Conservation (phyloP, 2,329 filamentous ascomycete species). For the Aspergillus sp. region DNA sequence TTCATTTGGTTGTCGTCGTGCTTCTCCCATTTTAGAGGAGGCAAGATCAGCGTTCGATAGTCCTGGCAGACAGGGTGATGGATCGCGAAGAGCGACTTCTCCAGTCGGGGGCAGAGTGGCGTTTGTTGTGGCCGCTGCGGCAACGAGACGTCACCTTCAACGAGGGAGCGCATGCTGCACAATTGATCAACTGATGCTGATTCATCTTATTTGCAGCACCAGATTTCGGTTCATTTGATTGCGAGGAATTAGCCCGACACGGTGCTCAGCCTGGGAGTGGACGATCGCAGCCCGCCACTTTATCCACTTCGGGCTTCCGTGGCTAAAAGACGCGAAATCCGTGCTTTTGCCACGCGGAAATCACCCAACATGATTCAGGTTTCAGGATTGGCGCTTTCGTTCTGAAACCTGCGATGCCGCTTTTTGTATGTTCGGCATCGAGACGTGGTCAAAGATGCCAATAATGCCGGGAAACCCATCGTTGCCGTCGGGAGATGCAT, state of each 20-base stretch:
- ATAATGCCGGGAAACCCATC: background rate
- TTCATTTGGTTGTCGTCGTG: background rate
- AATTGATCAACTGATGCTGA: background rate
- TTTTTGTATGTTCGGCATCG: background rate
- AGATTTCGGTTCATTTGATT: background rate
- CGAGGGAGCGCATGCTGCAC: background rate
- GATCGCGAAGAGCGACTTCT: background rate
- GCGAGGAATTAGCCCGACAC: background rate
- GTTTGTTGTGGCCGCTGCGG: background rate
- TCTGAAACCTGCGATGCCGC: background rate
- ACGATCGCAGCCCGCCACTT: constrained; percentile 17
- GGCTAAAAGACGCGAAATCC: background rate
- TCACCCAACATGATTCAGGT: constrained; percentile 14
- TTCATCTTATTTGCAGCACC: constrained; percentile 7
- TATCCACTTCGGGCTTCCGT: constrained; percentile 8
- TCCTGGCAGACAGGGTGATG: background rate
- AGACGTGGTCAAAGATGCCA: background rate
- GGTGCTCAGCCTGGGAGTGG: background rate
- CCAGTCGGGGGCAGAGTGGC: background rate
- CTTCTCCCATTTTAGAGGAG: background rate
- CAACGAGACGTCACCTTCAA: background rate
- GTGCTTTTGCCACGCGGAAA: constrained; percentile 18
- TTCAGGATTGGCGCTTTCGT: background rate
- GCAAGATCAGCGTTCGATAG: constrained; percentile 5
- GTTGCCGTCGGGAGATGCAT: background rate